Base-by-base conservation (phyloP, 768 basidiomycete species). In the Tulasnella calospora region DNA sequence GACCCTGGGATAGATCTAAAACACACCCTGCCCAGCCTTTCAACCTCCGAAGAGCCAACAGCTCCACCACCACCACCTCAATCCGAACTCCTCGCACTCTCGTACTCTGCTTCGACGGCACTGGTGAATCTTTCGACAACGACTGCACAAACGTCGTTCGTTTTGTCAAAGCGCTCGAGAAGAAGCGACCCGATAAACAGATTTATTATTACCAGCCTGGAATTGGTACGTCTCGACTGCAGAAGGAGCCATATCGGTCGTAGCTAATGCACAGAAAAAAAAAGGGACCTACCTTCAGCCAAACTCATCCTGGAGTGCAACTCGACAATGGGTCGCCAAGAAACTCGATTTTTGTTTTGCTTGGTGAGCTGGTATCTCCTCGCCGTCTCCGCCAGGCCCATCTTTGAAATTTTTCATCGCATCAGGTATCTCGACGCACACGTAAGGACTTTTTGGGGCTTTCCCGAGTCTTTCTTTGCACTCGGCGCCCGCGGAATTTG, bases 21-120 rank as follows among this genome's bases (percentile, higher is more conserved):
- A 40, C 38, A 40, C 38, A 4, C 10, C 38, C 3, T 40, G 38
- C 38, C 38, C 38, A 40, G 38, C 38, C 38, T 40, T 40, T 40
- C 38, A 40, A 40, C 38, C 10, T 3, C 38, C 38, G 38, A 40
- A 10, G 38, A 40, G 38, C 38, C 38, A 40, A 40, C 3, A 40
- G 38, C 38, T 40, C 10, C 38, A 40, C 38, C 38, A 40, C 38
- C 38, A 40, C 38, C 38, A 40, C 38, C 38, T 4, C 38, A 3
- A 40, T 10, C 38, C 38, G 55, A 40, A 74, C 33, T 17, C 71
- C 71, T 38, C 71, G 71, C 35, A 88, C 88, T 0, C 85, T 91
- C 40, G 85, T 92, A 40, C 85, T 93, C 36, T 92, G 90, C 83
- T 93, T 93, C 81, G 92, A 93, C 80, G 92, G 92, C n/a, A 80